phyloP scores from a whole-genome alignment of 2,329 filamentous ascomycete genomes.

The Tolypocladium amazonense region DNA sequence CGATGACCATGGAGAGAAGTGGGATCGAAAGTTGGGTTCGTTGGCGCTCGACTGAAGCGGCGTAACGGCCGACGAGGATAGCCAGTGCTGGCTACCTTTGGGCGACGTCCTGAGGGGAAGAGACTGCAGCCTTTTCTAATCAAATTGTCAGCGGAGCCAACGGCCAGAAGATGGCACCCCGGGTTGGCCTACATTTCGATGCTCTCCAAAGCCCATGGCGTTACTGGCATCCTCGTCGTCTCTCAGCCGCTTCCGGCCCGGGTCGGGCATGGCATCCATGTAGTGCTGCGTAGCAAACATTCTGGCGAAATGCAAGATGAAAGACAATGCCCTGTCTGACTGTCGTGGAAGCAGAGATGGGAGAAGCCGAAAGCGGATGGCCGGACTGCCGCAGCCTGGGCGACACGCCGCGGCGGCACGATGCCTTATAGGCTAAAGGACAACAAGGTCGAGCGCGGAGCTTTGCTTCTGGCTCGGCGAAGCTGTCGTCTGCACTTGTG shows the following conservation, averaged over 20 bases:
- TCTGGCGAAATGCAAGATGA: conserved; percentile 3
- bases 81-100: conserved; percentile 17
- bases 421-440: background rate
- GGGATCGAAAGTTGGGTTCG: conserved; percentile 19
- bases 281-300: conserved; percentile 28
- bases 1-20: conserved; percentile 22
- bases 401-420: background rate
- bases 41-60: conserved; percentile 29
- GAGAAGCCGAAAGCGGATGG: background rate
- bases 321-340: background rate
- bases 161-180: background rate
- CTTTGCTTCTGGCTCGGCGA: background rate
- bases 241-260: conserved; percentile 31
- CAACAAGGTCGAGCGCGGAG: background rate
- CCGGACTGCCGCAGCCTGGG: background rate
- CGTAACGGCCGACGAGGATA: conserved; percentile 22
- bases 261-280: conserved; percentile 20
- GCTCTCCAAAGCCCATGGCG: conserved; percentile 34
- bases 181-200: conserved; percentile 33
- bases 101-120: conserved; percentile 39
- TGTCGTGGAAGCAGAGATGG: background rate
- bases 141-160: conserved; percentile 7
- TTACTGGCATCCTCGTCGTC: conserved; percentile 32
- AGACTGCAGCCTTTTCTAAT: conserved; percentile 43
- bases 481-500: background rate